These are phyloP conservation scores for Blastobotrys apis DNA, from an alignment of 1,139 yeast genomes.

Conservation along the genomic window DNA sequence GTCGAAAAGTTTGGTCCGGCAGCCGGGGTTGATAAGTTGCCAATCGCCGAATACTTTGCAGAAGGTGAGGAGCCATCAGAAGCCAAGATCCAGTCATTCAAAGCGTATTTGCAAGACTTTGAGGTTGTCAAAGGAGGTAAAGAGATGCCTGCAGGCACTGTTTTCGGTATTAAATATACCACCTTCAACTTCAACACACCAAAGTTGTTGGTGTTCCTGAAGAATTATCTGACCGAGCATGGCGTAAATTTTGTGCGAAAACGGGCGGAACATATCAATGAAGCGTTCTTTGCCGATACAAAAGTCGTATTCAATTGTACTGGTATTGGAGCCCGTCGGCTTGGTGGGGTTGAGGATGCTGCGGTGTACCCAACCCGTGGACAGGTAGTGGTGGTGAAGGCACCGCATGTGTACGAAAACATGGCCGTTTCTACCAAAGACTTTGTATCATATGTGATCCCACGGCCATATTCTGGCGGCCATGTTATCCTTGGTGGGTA, in stretches of 20 bases:
- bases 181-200: slow-evolving; percentile 72
- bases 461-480: slow-evolving; percentile 58
- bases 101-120: slow-evolving; percentile 45
- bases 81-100: slow-evolving; percentile 44
- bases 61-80: slow-evolving; percentile 47
- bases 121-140: slow-evolving; percentile 15
- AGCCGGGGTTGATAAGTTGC: slow-evolving; percentile 53
- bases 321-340: slow-evolving; percentile 56
- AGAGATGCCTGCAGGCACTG: slow-evolving; percentile 47
- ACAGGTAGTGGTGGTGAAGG: slow-evolving; percentile 59
- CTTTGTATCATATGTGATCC: slow-evolving; percentile 51
- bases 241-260: slow-evolving; percentile 51
- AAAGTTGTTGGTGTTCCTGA: slow-evolving; percentile 46
- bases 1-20: slow-evolving; percentile 48
- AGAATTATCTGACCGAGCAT: slow-evolving; percentile 38
- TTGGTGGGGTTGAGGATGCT: slow-evolving; percentile 56
- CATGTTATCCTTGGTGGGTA: slow-evolving; percentile 68
- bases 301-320: slow-evolving; percentile 61
- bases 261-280: slow-evolving; percentile 48
- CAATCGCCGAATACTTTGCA: slow-evolving; percentile 53
- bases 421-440: slow-evolving; percentile 19
- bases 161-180: slow-evolving; percentile 50
- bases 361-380: slow-evolving; percentile 62
- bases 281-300: slow-evolving; percentile 44
- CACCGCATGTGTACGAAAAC: slow-evolving; percentile 36